Conservation (phyloP, 2,329 filamentous ascomycete genomes). For the Alternaria infectoria region DNA sequence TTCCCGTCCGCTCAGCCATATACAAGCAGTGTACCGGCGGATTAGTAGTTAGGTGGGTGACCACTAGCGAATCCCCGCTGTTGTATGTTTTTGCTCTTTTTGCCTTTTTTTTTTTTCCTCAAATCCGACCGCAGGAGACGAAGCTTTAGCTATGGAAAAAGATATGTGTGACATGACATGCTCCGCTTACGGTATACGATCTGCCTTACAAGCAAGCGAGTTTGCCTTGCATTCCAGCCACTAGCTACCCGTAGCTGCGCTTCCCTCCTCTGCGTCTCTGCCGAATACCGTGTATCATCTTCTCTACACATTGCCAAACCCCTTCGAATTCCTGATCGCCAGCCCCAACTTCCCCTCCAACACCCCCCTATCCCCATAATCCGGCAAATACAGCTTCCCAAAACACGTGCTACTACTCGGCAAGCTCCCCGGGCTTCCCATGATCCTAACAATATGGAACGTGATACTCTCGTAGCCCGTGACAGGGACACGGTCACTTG, state of each 20-base stretch:
- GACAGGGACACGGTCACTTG: conserved; percentile 86
- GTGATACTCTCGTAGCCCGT: conserved; percentile 81
- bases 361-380: conserved; percentile 75
- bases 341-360: conserved; percentile 78
- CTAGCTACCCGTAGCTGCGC: neutral
- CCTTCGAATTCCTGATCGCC: conserved; percentile 85
- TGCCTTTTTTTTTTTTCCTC: too few relatives aligned
- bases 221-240: neutral
- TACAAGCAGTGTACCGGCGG: too few relatives aligned
- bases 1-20: too few relatives aligned
- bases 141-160: too few relatives aligned
- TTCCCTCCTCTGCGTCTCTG: neutral
- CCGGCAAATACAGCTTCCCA: conserved; percentile 82
- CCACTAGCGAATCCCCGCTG: too few relatives aligned
- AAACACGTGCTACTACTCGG: conserved; percentile 95
- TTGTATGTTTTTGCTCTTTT: too few relatives aligned
- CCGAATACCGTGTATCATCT: neutral
- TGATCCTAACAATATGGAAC: conserved; percentile 81
- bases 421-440: conserved; percentile 66
- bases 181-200: too few relatives aligned
- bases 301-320: conserved; percentile 68
- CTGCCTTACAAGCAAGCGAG: too few relatives aligned
- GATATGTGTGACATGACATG: too few relatives aligned
- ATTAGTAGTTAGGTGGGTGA: too few relatives aligned
- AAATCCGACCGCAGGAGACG: too few relatives aligned